Percentiles rank a stretch among this genome's conserved stretches.
These are phyloP conservation scores for Globisporangium okanoganense DNA, from an alignment of 352 stramenopile species.

Conservation along the genomic window DNA sequence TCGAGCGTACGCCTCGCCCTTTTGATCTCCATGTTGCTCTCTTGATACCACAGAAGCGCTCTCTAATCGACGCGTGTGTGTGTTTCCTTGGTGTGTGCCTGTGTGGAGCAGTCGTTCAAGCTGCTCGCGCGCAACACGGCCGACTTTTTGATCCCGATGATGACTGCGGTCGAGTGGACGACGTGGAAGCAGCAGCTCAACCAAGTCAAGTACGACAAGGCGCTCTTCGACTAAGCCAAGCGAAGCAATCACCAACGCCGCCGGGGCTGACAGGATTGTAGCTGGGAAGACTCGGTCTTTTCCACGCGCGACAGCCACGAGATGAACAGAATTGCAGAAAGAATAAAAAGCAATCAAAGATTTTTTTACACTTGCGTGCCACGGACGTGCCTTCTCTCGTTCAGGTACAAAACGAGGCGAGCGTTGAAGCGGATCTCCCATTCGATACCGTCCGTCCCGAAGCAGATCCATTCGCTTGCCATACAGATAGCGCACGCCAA, in stretches of 20 bases:
- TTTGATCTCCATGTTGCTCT: not conserved
- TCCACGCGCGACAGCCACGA: slow-evolving; percentile 1
- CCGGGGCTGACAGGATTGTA: not conserved
- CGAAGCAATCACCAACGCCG: not conserved
- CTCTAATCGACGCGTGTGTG: not conserved
- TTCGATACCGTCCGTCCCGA: not conserved
- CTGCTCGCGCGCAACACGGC: slow-evolving; percentile 71
- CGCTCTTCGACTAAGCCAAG: slow-evolving; percentile 65
- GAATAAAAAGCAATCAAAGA: slow-evolving; percentile 16
- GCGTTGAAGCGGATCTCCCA: not conserved
- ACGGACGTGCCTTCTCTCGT: not conserved
- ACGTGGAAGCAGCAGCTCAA: slow-evolving; percentile 82
- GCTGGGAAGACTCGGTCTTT: not conserved
- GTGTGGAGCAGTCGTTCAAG: slow-evolving; percentile 55
- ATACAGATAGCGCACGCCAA: no score
- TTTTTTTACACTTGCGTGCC: slow-evolving; percentile 16
- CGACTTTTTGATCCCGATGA: slow-evolving; percentile 76
- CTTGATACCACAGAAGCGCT: not conserved
- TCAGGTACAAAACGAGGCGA: slow-evolving; percentile 1
- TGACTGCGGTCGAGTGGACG: slow-evolving; percentile 78
- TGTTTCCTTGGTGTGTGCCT: not conserved
- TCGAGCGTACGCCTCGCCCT: slow-evolving; percentile 44
- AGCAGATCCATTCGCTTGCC: not conserved
- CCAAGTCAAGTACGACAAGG: slow-evolving; percentile 71
- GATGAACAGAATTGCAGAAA: slow-evolving; percentile 12